Conservation (phyloP, 176 grass and related monocot species). For the Oryza coarctata region DNA sequence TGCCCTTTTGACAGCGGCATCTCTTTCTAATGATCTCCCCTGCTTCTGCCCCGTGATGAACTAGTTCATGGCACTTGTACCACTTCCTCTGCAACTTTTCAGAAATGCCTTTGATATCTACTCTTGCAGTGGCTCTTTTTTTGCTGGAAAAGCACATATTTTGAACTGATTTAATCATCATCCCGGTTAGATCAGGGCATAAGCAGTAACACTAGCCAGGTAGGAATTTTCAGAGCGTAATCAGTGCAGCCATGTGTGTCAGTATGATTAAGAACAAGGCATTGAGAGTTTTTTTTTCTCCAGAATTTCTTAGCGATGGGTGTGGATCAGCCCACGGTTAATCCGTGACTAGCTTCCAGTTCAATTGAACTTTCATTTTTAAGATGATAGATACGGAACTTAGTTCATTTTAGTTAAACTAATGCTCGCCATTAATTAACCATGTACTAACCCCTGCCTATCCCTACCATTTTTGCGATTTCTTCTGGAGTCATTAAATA, state of each 20-base stretch:
- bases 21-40: background rate
- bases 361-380: too few relatives aligned
- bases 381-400: too few relatives aligned
- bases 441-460: too few relatives aligned
- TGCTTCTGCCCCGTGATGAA: background rate
- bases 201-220: background rate
- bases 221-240: background rate
- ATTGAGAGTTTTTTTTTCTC: background rate
- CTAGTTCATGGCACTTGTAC: background rate
- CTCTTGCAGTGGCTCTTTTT: background rate
- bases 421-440: too few relatives aligned
- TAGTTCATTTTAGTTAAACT: too few relatives aligned
- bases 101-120: background rate
- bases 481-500: background rate
- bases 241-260: background rate
- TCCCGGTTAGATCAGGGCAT: background rate
- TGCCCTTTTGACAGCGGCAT: background rate
- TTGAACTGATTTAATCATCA: constrained; percentile 8
- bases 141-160: background rate
- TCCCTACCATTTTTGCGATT: too few relatives aligned
- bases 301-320: too few relatives aligned
- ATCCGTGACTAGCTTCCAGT: too few relatives aligned
- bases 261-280: background rate
- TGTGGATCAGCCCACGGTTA: too few relatives aligned
- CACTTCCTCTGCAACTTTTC: background rate